phyloP scores from a whole-genome alignment of 305 asterid genomes.

The Rubia tinctorum region DNA sequence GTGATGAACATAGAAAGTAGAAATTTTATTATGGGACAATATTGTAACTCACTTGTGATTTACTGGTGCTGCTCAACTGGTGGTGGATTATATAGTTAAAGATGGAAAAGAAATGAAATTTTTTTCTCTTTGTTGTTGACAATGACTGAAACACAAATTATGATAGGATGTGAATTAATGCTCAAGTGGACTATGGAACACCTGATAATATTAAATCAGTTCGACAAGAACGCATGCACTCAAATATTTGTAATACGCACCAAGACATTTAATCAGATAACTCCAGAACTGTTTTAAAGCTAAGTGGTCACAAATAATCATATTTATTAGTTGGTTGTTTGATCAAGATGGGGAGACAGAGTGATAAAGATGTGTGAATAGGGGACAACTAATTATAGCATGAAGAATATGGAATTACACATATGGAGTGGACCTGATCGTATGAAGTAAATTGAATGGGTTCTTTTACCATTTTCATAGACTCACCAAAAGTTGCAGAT shows the following conservation, averaged over 20 bases:
- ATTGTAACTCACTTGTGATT: too few relatives aligned
- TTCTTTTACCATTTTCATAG: neutral
- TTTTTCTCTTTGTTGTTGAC: too few relatives aligned
- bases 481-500: slow-evolving; percentile 73
- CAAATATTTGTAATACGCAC: neutral
- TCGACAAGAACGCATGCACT: neutral
- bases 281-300: neutral
- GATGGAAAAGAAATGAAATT: too few relatives aligned
- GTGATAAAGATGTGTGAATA: neutral
- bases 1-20: too few relatives aligned
- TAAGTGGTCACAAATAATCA: neutral
- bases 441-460: neutral
- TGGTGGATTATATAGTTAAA: too few relatives aligned
- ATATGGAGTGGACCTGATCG: too few relatives aligned
- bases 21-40: too few relatives aligned
- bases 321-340: neutral
- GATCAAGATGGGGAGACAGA: neutral
- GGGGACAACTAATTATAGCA: neutral
- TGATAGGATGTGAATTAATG: too few relatives aligned
- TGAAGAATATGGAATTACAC: neutral
- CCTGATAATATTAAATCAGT: neutral
- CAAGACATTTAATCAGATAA: too few relatives aligned
- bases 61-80: too few relatives aligned
- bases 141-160: too few relatives aligned
- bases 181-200: too few relatives aligned